Evolutionary conservation across 2,329 filamentous ascomycete species (phyloP).

Genomic region (Didymella lethalis): DNA sequence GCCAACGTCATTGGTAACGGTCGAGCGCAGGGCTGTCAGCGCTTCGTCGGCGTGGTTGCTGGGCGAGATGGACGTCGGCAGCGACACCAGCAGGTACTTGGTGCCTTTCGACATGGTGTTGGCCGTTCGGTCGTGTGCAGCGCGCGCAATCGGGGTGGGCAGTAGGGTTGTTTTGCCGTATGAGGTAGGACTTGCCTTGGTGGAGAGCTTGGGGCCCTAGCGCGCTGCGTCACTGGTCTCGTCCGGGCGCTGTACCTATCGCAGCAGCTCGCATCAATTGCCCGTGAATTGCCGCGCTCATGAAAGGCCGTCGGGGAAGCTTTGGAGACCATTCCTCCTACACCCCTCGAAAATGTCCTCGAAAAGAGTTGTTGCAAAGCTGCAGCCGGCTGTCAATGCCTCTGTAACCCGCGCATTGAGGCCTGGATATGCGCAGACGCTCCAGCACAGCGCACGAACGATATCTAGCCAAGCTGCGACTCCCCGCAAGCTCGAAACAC

Average conservation of each 20-base stretch:
- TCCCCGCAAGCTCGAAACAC: constrained; percentile 36
- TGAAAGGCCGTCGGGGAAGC: constrained; percentile 21
- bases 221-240: constrained; percentile 16
- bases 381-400: constrained; percentile 41
- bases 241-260: constrained; percentile 5
- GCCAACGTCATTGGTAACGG: constrained; percentile 77
- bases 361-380: constrained; percentile 33
- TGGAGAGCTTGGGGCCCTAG: constrained; percentile 10
- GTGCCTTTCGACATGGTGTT: constrained; percentile 54
- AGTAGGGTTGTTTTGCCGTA: constrained; percentile 30
- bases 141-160: constrained; percentile 26
- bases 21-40: constrained; percentile 75
- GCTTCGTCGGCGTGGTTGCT: constrained; percentile 83
- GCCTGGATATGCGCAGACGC: constrained; percentile 23
- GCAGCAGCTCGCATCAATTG: constrained; percentile 23
- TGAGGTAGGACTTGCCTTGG: constrained; percentile 16
- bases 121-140: constrained; percentile 24
- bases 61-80: constrained; percentile 86
- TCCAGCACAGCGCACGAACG: constrained; percentile 24
- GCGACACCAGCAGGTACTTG: constrained; percentile 87
- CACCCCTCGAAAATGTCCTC: constrained; percentile 41
- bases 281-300: constrained; percentile 29
- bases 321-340: constrained; percentile 18
- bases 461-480: constrained; percentile 30
- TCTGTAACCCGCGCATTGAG: constrained; percentile 26